phyloP scores from a whole-genome alignment of 2,329 filamentous ascomycete species.

The Penicillium frequentans region DNA sequence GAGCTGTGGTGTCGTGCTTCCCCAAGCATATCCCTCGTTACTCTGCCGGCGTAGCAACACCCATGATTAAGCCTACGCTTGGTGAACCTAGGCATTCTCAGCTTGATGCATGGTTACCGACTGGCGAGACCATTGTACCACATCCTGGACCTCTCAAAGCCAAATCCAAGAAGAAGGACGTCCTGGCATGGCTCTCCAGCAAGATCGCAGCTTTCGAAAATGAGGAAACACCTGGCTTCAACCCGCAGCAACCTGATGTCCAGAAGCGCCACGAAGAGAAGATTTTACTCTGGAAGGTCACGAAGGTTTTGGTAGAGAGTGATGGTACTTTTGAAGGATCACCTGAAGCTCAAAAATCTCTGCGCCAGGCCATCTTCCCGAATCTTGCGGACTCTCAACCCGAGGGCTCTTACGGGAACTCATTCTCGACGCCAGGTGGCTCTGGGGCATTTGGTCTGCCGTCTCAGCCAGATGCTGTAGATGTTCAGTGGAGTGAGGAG shows the following conservation, averaged over 20 bases:
- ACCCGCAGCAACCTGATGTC: constrained; percentile 51
- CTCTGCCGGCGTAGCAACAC: constrained; percentile 67
- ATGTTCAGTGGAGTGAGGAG: constrained; percentile 67
- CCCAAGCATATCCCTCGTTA: constrained; percentile 88
- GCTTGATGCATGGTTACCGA: constrained; percentile 70
- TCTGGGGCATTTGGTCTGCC: constrained; percentile 35
- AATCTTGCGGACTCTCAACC: constrained; percentile 40
- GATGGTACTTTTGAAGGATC: constrained; percentile 80
- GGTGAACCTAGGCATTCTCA: constrained; percentile 79
- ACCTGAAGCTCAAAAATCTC: constrained; percentile 68
- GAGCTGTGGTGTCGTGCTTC: constrained; percentile 78
- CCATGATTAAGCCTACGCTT: constrained; percentile 77
- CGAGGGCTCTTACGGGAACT: constrained; percentile 25
- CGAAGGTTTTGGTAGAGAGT: constrained; percentile 78
- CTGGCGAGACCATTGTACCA: constrained; percentile 70
- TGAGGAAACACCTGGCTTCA: constrained; percentile 42
- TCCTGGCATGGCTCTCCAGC: constrained; percentile 73
- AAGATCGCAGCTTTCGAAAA: constrained; percentile 75
- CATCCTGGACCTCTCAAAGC: constrained; percentile 88
- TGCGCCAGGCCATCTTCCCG: constrained; percentile 73
- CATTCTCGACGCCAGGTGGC: constrained; percentile 34
- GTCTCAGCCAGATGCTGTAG: constrained; percentile 64
- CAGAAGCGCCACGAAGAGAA: constrained; percentile 75
- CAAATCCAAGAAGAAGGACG: constrained; percentile 95
- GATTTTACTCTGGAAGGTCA: constrained; percentile 81